Conservation (phyloP, 139 green algal genomes). For the Coelastrella sp. region DNA sequence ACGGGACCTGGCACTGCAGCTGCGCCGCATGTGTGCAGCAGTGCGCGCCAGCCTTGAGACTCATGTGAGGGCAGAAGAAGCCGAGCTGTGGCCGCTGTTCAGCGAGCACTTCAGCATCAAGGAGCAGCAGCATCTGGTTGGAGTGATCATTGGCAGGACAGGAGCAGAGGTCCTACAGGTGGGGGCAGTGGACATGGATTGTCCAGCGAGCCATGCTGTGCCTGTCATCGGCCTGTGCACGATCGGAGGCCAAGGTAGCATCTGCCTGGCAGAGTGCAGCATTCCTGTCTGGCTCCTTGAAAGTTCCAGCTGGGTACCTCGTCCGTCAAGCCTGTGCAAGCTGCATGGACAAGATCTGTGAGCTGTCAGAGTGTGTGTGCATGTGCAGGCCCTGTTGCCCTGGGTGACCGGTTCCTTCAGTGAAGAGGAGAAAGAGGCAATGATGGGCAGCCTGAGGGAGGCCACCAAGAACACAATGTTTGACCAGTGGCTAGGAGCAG, state of each 20-base stretch:
- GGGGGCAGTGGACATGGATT: background rate
- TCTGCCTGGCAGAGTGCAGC: too few relatives aligned
- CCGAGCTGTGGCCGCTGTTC: conserved; percentile 98
- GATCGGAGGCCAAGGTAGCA: too few relatives aligned
- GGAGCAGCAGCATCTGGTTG: conserved; percentile 96
- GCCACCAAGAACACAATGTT: conserved; percentile 96
- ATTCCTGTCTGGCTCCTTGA: background rate
- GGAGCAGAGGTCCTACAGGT: conserved; percentile 93
- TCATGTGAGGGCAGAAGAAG: conserved; percentile 83
- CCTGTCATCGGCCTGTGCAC: too few relatives aligned
- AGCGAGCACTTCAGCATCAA: conserved; percentile 85
- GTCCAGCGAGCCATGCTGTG: too few relatives aligned
- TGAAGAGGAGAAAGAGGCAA: conserved; percentile 78
- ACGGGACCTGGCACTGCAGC: conserved; percentile 55
- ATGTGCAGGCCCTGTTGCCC: conserved; percentile 84
- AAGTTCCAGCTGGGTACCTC: background rate
- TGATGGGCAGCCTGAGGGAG: conserved; percentile 84
- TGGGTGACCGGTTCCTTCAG: conserved; percentile 91
- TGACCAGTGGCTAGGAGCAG: conserved; percentile 91
- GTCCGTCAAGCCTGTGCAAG: background rate
- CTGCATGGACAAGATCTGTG: background rate
- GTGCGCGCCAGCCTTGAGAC: conserved; percentile 56
- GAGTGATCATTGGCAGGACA: conserved; percentile 91
- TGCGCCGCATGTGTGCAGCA: conserved; percentile 85
- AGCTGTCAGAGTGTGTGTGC: background rate